phyloP scores from a whole-genome alignment of 2,329 filamentous ascomycete species.

The Nemania sp. region DNA sequence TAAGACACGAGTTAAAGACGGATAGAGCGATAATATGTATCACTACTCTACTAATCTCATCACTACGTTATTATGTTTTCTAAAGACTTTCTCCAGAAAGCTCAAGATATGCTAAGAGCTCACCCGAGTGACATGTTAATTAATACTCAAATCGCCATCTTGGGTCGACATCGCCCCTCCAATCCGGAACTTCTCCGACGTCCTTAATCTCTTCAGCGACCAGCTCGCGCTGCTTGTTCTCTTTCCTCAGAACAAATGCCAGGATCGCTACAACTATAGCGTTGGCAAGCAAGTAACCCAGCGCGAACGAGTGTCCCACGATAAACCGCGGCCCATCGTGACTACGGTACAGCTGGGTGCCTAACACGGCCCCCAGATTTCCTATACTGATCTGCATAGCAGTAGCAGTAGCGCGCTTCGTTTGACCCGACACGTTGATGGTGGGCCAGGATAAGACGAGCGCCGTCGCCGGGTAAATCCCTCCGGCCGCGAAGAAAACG shows the following conservation, averaged over 20 bases:
- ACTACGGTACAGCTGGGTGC: slow-evolving; percentile 75
- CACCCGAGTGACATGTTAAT: neutral
- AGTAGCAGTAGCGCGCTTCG: slow-evolving; percentile 75
- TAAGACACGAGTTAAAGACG: neutral
- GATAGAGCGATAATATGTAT: slow-evolving; percentile 6
- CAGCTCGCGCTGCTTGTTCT: slow-evolving; percentile 67
- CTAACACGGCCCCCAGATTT: slow-evolving; percentile 75
- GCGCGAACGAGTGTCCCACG: slow-evolving; percentile 74
- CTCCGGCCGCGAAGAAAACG: slow-evolving; percentile 72
- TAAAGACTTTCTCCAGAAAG: neutral
- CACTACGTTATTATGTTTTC: neutral
- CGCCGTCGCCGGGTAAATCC: slow-evolving; percentile 74
- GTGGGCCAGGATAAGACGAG: slow-evolving; percentile 77
- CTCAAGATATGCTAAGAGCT: neutral
- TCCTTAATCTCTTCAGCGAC: slow-evolving; percentile 60
- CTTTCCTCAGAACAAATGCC: slow-evolving; percentile 65
- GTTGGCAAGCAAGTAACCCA: slow-evolving; percentile 73
- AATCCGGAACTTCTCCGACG: slow-evolving; percentile 64
- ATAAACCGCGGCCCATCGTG: slow-evolving; percentile 71
- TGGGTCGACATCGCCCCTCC: slow-evolving; percentile 71
- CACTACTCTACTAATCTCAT: slow-evolving; percentile 8
- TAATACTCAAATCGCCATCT: slow-evolving; percentile 75
- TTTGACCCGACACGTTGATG: slow-evolving; percentile 78
- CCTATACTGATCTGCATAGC: slow-evolving; percentile 80
- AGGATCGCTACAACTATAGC: slow-evolving; percentile 64